Conservation (phyloP, 192 early-diverging fungal species). For the Powellomyces hirtus region DNA sequence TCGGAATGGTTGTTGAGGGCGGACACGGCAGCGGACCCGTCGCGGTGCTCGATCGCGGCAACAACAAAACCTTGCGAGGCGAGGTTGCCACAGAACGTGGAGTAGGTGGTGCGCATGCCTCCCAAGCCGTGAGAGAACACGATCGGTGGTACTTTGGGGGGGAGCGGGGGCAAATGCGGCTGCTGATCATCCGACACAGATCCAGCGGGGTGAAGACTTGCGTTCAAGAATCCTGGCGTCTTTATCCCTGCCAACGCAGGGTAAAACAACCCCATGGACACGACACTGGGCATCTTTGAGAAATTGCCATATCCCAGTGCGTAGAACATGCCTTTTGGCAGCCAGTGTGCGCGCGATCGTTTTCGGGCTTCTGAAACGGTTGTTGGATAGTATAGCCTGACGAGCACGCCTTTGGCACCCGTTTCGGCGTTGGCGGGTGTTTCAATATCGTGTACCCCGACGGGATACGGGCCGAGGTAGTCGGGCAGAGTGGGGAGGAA, state of each 20-base stretch:
- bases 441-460: conserved; percentile 39
- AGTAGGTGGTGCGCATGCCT: conserved; percentile 48
- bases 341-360: conserved; percentile 32
- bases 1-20: conserved; percentile 1
- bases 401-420: conserved; percentile 25
- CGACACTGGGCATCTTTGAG: conserved; percentile 18
- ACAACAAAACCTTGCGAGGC: conserved; percentile 40
- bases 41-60: conserved; percentile 37
- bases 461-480: conserved; percentile 35
- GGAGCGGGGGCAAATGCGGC: background rate
- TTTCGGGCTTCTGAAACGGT: background rate
- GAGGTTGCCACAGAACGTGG: conserved; percentile 29
- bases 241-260: conserved; percentile 20
- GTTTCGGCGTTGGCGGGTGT: background rate
- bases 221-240: conserved; percentile 23
- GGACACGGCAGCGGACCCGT: conserved; percentile 32
- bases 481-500: conserved; percentile 3
- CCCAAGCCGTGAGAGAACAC: conserved; percentile 49
- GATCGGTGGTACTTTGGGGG: conserved; percentile 18
- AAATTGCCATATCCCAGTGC: conserved; percentile 37
- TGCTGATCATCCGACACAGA: background rate
- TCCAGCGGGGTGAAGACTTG: background rate
- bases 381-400: conserved; percentile 39
- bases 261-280: conserved; percentile 21
- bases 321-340: conserved; percentile 34